A percentile compares a stretch with the other conserved stretches of the same genome.
Conservation (phyloP, 208 protist species). For the Paratrypanosoma confusum region DNA sequence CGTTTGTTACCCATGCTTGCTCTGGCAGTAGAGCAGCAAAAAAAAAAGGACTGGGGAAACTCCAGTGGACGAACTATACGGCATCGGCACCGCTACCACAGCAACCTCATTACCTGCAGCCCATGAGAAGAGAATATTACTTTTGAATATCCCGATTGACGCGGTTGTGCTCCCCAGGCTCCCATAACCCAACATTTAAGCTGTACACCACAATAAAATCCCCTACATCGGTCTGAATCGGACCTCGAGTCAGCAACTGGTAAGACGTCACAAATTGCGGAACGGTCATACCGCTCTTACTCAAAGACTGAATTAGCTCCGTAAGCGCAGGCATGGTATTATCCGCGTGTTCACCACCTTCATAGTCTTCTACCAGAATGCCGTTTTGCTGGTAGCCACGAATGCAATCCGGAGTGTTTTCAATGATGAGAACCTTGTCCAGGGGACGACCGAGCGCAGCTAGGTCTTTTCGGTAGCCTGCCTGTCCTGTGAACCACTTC, state of each 20-base stretch:
- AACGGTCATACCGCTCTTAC: slow-evolving; percentile 74
- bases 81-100: too few species aligned
- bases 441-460: slow-evolving; percentile 73
- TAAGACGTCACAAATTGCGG: slow-evolving; percentile 80
- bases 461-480: slow-evolving; percentile 88
- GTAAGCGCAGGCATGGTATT: slow-evolving; percentile 82
- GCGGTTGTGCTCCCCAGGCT: slow-evolving; percentile 58
- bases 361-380: slow-evolving; percentile 88
- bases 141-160: slow-evolving; percentile 86
- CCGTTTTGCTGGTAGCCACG: slow-evolving; percentile 85
- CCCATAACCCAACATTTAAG: slow-evolving; percentile 64
- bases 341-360: slow-evolving; percentile 76
- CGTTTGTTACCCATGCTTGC: too few species aligned
- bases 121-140: too few species aligned
- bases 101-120: too few species aligned
- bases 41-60: too few species aligned
- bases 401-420: slow-evolving; percentile 91
- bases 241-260: slow-evolving; percentile 43
- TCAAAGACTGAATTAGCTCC: slow-evolving; percentile 60
- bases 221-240: slow-evolving; percentile 84
- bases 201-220: slow-evolving; percentile 86
- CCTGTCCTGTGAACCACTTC: slow-evolving; percentile 89
- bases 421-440: slow-evolving; percentile 83
- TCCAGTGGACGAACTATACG: too few species aligned
- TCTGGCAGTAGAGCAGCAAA: too few species aligned